Base-by-base conservation (phyloP, 306 rosid genomes). In the Cicer pinnatifidum region DNA sequence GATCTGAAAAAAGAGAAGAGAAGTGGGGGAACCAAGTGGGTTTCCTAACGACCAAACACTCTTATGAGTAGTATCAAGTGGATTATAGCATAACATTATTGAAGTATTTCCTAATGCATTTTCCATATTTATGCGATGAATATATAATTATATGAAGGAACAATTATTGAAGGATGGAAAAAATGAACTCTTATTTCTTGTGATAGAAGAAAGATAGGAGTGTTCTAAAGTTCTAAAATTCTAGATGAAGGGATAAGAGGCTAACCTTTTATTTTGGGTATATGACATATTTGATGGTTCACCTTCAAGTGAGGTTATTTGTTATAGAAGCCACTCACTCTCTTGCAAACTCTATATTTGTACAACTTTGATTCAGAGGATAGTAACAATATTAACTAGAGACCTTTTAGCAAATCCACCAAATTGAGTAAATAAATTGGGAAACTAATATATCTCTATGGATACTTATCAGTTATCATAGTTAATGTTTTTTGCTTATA, bases 1-100 rank as follows among this genome's bases (percentile, higher is more conserved):
- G 10, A 83, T 54, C 69, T 91, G 97, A 78, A 87, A 0, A 46
- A 91, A 67, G 45, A 91, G 66, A 69, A 91, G 90, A 53, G 82
- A 16, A 7, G 92, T 53, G 3, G 86, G 61, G 67, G 92, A 81
- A 3, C 20, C 3, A 0, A 86, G 37, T n/a, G 89, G 85, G 76
- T 70, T 57, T 9, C 84, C 73, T 12, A 37, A 12, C n/a, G 17
- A 6, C 88, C 84, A 82, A 0, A 84, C 0, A 57, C 13, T 59
- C 72, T 19, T 11, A 23, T 16, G 19, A 13, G 7, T 6, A 43
- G 5, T 9, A 60, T 12, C 2, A 19, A 56, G 79, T 7, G 81
- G 73, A 78, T 61, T 4, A 44, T 86, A 87, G 71, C 97, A 91
- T 12, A 91, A 9, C 35, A 3, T 28, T 71, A 75, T 19, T 62